These are phyloP conservation scores for Klebsormidium nitens DNA, from an alignment of 139 green algal species.

Conservation along the genomic window DNA sequence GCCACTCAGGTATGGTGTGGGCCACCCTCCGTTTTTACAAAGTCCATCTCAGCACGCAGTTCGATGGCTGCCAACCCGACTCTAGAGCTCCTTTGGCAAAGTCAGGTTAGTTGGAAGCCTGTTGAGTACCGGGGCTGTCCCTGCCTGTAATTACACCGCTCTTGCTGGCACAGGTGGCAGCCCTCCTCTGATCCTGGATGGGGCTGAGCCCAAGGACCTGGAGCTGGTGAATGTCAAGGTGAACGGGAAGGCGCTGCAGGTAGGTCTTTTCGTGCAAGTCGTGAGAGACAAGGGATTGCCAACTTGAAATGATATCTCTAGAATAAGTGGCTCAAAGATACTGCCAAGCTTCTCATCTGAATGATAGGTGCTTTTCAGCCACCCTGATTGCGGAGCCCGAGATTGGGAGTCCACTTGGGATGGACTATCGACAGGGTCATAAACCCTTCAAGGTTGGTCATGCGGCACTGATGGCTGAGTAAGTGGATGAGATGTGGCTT, in stretches of 20 bases:
- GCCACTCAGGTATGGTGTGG: not conserved
- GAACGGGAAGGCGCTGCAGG: not conserved
- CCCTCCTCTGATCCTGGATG: conserved; percentile 14
- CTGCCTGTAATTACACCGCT: not conserved
- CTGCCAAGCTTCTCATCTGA: too few relatives aligned
- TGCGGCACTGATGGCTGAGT: too few relatives aligned
- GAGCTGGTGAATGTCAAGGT: conserved; percentile 21
- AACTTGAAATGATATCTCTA: too few relatives aligned
- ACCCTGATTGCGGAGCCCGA: too few relatives aligned
- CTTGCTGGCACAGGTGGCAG: not conserved
- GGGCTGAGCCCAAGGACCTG: conserved; percentile 17
- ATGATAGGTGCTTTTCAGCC: too few relatives aligned
- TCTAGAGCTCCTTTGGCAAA: not conserved
- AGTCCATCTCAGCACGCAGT: not conserved
- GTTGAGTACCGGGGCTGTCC: too few relatives aligned
- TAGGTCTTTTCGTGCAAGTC: not conserved
- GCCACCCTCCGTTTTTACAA: not conserved
- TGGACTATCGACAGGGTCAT: too few relatives aligned
- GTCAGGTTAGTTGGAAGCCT: too few relatives aligned
- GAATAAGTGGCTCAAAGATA: not conserved
- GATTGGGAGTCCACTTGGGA: too few relatives aligned
- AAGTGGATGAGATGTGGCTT: too few relatives aligned
- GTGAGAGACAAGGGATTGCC: too few relatives aligned
- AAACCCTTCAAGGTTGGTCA: too few relatives aligned
- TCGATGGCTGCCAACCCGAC: not conserved